Evolutionary conservation across 2,329 filamentous ascomycete species (phyloP).

Genomic region (Ophiostoma sp.): DNA sequence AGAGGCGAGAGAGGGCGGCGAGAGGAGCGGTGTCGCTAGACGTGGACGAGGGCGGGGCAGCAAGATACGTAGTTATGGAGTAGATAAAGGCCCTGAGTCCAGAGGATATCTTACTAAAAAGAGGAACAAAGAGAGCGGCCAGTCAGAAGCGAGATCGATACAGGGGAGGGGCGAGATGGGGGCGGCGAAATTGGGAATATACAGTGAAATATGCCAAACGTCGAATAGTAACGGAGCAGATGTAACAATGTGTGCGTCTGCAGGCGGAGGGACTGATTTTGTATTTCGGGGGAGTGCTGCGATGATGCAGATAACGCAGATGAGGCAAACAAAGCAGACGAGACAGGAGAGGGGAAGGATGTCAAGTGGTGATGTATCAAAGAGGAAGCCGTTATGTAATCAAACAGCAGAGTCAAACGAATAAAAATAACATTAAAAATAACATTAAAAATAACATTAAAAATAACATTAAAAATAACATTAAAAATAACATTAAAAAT

Average conservation of each 20-base stretch:
- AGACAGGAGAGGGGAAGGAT: conserved; percentile 1
- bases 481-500: not conserved
- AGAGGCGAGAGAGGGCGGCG: not conserved
- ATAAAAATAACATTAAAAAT: too few relatives aligned
- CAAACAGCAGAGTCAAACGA: not conserved
- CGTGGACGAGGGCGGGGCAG: not conserved
- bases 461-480: not conserved
- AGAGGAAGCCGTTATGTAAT: not conserved
- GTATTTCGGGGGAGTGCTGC: too few relatives aligned
- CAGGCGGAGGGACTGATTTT: too few relatives aligned
- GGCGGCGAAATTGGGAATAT: not conserved
- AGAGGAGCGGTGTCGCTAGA: conserved; percentile 14
- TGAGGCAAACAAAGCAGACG: not conserved
- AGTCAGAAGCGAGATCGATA: conserved; percentile 9
- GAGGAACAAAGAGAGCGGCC: conserved; percentile 2
- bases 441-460: not conserved
- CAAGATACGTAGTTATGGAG: not conserved
- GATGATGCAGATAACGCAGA: not conserved
- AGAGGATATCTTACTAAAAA: not conserved
- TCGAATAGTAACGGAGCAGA: too few relatives aligned
- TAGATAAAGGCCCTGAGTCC: not conserved
- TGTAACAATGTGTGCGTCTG: too few relatives aligned
- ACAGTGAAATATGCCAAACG: too few relatives aligned
- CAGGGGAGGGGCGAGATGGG: not conserved
- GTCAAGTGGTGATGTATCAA: not conserved